These are phyloP conservation scores for Neonectria ditissima DNA, from an alignment of 2,329 filamentous ascomycete species.

Conservation along the genomic window DNA sequence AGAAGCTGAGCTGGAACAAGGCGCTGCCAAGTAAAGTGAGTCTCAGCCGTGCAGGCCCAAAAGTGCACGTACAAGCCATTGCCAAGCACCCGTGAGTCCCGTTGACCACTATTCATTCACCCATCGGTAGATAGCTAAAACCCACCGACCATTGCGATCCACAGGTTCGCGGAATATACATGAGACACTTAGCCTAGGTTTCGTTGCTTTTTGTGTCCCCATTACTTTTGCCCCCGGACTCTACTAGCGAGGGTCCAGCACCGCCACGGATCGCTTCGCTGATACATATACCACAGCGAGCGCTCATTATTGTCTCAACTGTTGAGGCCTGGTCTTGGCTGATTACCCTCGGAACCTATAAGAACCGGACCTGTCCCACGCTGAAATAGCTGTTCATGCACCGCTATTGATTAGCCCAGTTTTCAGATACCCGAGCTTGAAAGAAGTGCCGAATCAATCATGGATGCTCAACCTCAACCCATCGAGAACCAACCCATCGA, in stretches of 20 bases:
- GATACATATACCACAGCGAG: slow-evolving; percentile 12
- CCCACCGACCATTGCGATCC: neutral
- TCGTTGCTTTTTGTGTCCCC: slow-evolving; percentile 8
- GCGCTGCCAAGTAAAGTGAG: slow-evolving; percentile 1
- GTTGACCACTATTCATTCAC: too few relatives aligned
- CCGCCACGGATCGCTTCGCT: neutral
- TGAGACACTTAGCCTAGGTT: slow-evolving; percentile 13
- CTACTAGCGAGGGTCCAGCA: slow-evolving; percentile 5
- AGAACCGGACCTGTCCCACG: neutral
- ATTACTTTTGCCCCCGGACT: slow-evolving; percentile 5
- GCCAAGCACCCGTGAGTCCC: slow-evolving; percentile 2
- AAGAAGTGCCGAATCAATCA: neutral
- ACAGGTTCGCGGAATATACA: neutral
- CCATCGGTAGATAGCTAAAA: too few relatives aligned
- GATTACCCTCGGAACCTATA: neutral
- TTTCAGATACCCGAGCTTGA: neutral
- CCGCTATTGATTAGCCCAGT: neutral
- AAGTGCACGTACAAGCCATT: slow-evolving; percentile 6
- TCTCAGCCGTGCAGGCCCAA: neutral
- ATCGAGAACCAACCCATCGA: neutral
- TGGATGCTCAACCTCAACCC: neutral
- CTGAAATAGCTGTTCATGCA: neutral
- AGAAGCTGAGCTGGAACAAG: slow-evolving; percentile 6
- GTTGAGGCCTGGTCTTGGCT: neutral
- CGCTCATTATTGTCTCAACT: neutral